Percentiles rank a stretch among this genome's conserved stretches.
These are phyloP conservation scores for Tephrocybe sp. DNA, from an alignment of 768 basidiomycete species.

Conservation along the genomic window DNA sequence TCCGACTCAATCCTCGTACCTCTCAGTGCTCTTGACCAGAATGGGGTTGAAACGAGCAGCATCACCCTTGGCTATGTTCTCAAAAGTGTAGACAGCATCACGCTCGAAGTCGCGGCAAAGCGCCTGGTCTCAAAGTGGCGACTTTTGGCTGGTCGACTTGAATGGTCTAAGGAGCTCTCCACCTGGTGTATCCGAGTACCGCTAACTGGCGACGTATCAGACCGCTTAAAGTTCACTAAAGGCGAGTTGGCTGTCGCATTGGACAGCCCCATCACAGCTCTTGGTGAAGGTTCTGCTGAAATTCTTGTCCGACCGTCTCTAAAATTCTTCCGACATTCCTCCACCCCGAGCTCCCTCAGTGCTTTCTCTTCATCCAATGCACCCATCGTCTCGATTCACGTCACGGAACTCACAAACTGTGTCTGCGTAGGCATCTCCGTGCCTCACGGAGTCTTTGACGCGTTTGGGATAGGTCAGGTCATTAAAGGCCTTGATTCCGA, in stretches of 20 bases:
- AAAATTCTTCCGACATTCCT: constrained; percentile 4
- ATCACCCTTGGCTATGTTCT: constrained; percentile 11
- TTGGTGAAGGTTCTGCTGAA: not conserved
- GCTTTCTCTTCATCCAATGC: not conserved
- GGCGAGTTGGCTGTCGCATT: not conserved
- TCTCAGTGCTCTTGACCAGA: constrained; percentile 8
- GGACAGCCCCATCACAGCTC: not conserved
- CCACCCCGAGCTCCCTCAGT: not conserved
- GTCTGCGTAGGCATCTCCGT: constrained; percentile 3
- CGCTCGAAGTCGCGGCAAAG: constrained; percentile 1
- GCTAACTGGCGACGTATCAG: not conserved
- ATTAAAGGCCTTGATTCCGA: constrained; percentile 2
- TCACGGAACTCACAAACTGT: constrained; percentile 4
- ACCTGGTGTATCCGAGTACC: constrained; percentile 8
- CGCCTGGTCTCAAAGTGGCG: constrained; percentile 10
- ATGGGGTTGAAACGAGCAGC: constrained; percentile 1
- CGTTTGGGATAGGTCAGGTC: constrained; percentile 7
- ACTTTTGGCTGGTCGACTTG: constrained; percentile 9
- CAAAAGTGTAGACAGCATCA: not conserved
- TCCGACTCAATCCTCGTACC: constrained; percentile 8
- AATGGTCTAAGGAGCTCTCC: constrained; percentile 3
- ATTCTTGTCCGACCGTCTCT: not conserved
- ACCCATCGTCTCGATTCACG: constrained; percentile 7
- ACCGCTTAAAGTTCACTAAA: constrained; percentile 3
- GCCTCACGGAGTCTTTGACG: constrained; percentile 9